phyloP scores from a whole-genome alignment of 805 yeast species.

The Priceomyces castillae region DNA sequence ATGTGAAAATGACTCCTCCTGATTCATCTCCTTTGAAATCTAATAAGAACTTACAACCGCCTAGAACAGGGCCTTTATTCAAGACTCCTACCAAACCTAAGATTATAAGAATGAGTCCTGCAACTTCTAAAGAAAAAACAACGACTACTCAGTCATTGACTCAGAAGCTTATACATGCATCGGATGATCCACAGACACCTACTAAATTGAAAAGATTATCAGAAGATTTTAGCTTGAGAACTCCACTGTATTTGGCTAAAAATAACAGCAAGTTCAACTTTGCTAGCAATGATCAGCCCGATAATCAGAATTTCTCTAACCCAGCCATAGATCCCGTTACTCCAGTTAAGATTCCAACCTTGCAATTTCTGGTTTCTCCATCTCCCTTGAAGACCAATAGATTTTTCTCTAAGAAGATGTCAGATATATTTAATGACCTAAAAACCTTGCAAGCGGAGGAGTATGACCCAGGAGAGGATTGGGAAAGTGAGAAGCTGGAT shows the following conservation, averaged over 20 bases:
- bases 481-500: slow-evolving; percentile 7
- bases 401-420: slow-evolving; percentile 30
- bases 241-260: slow-evolving; percentile 25
- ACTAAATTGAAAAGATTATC: not conserved
- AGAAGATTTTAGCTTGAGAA: slow-evolving; percentile 10
- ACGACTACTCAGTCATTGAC: slow-evolving; percentile 1
- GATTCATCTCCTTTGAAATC: slow-evolving; percentile 39
- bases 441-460: slow-evolving; percentile 28
- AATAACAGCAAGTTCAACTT: slow-evolving; percentile 15
- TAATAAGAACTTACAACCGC: slow-evolving; percentile 8
- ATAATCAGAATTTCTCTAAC: not conserved
- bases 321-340: slow-evolving; percentile 6
- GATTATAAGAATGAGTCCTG: slow-evolving; percentile 9
- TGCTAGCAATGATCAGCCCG: not conserved
- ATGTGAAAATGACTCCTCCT: slow-evolving; percentile 46
- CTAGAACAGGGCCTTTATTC: slow-evolving; percentile 13
- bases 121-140: not conserved
- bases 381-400: slow-evolving; percentile 42
- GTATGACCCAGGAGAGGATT: slow-evolving; percentile 13
- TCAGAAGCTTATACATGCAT: slow-evolving; percentile 5
- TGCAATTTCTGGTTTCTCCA: slow-evolving; percentile 41
- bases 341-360: slow-evolving; percentile 13
- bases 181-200: slow-evolving; percentile 8
- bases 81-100: slow-evolving; percentile 35
- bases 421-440: slow-evolving; percentile 48